These are phyloP conservation scores for Meredithiella fracta DNA, from an alignment of 2,329 filamentous ascomycete genomes.

Conservation along the genomic window DNA sequence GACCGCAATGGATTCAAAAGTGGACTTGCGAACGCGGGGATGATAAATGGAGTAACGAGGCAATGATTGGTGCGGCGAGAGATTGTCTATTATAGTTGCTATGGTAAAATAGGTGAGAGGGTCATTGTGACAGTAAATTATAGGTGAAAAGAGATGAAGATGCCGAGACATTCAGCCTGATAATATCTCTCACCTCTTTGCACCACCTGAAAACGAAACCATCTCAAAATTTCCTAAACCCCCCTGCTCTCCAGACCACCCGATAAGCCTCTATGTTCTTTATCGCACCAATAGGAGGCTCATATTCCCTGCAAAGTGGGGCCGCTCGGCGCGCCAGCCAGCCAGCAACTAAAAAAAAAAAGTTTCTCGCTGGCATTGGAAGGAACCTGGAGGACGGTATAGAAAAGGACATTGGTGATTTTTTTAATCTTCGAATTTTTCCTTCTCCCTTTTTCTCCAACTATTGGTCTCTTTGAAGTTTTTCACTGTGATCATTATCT, in stretches of 20 bases:
- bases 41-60: no score
- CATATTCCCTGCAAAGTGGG: background rate
- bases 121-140: no score
- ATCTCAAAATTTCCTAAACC: background rate
- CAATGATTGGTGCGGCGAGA: no score
- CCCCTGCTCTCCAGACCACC: background rate
- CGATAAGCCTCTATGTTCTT: background rate
- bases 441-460: slow-evolving; percentile 4
- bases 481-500: slow-evolving; percentile 4
- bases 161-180: no score
- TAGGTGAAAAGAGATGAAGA: no score
- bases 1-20: no score
- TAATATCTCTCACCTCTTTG: background rate
- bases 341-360: background rate
- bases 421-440: background rate
- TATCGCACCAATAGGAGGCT: background rate
- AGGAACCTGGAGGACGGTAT: background rate
- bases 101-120: no score
- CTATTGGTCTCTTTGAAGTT: background rate
- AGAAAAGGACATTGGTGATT: background rate
- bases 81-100: no score
- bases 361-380: background rate
- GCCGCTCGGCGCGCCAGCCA: background rate
- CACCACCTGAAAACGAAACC: background rate
- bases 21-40: no score